Evolutionary conservation across 148 eudicot genomes (phyloP).

Genomic region (Rhododendron molle): DNA sequence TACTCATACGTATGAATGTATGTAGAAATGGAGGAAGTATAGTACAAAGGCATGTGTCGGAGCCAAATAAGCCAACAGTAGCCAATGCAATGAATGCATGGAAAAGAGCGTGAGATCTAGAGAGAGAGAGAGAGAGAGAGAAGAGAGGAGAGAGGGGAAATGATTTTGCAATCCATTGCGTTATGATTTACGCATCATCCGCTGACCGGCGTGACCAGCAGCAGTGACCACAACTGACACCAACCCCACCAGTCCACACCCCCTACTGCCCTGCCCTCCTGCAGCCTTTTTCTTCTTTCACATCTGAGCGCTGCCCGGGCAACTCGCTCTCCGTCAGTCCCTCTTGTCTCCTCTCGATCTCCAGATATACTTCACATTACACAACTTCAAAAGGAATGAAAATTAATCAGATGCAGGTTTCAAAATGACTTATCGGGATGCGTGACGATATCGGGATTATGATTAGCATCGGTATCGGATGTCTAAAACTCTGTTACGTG

Average conservation of each 20-base stretch:
- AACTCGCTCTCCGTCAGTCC: neutral
- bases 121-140: neutral
- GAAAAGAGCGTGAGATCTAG: neutral
- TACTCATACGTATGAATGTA: neutral
- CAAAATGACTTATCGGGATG: too few relatives aligned
- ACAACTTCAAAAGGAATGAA: too few relatives aligned
- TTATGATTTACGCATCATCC: conserved; percentile 43
- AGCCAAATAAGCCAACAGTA: too few relatives aligned
- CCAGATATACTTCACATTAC: too few relatives aligned
- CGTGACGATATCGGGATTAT: too few relatives aligned
- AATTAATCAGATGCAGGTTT: neutral
- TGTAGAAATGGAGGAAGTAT: neutral
- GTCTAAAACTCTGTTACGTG: neutral
- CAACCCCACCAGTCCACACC: neutral
- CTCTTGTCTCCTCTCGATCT: neutral
- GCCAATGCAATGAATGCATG: neutral
- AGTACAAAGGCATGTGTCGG: neutral
- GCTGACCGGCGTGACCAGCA: conserved; percentile 20
- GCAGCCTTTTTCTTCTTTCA: conserved; percentile 12
- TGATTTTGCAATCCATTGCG: conserved; percentile 79
- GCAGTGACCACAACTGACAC: neutral
- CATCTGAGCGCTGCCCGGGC: conserved; percentile 7
- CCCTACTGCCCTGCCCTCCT: neutral
- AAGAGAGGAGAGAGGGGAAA: conserved; percentile 9
- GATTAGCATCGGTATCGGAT: neutral